Conservation (phyloP, 2,329 filamentous ascomycete genomes). For the Coniochaeta pulveracea region DNA sequence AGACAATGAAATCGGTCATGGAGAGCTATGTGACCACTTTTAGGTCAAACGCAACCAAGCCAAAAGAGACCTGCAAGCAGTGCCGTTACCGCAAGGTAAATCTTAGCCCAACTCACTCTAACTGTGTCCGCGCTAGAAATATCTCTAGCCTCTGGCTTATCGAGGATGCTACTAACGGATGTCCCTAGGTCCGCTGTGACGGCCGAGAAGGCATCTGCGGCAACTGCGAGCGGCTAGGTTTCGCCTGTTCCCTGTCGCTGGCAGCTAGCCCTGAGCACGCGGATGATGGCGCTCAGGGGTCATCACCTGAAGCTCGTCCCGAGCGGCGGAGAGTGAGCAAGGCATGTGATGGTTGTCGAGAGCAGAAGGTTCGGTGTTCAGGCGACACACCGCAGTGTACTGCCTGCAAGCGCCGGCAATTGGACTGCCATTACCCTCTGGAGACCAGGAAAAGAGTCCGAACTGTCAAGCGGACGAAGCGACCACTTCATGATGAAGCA, state of each 20-base stretch:
- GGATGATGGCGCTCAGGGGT: constrained; percentile 15
- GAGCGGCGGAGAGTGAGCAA: constrained; percentile 9
- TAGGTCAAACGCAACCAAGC: constrained; percentile 5
- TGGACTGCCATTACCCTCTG: not conserved
- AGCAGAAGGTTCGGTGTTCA: constrained; percentile 14
- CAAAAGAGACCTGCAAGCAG: constrained; percentile 14
- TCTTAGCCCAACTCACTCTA: not conserved
- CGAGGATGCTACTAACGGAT: not conserved
- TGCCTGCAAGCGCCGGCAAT: constrained; percentile 2
- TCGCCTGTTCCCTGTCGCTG: constrained; percentile 22
- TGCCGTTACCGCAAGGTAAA: constrained; percentile 13
- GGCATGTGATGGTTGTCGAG: constrained; percentile 17
- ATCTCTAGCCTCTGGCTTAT: not conserved
- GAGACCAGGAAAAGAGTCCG: not conserved
- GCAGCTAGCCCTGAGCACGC: constrained; percentile 10
- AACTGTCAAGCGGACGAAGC: not conserved
- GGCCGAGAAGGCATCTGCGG: constrained; percentile 17
- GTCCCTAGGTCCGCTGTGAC: constrained; percentile 17
- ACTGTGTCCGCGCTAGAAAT: not conserved
- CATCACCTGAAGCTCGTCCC: constrained; percentile 11
- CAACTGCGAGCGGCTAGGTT: constrained; percentile 21
- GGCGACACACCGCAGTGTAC: constrained; percentile 7
- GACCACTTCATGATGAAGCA: not conserved
- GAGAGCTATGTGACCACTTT: constrained; percentile 10
- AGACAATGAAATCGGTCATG: not conserved